Evolutionary conservation across 257 asterid genomes (phyloP).

Genomic region (Perilla frutescens): DNA sequence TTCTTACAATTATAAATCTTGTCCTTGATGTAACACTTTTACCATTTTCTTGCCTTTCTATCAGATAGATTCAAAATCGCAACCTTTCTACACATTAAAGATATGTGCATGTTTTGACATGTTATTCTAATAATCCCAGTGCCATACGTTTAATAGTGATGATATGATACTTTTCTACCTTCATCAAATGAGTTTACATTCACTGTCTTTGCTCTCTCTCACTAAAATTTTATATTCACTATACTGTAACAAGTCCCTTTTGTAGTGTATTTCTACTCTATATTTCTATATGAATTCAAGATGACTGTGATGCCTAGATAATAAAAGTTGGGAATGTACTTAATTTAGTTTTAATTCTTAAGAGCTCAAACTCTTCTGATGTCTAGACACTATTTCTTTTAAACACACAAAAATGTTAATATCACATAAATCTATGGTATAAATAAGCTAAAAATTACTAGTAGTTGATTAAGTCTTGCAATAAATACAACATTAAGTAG

Average conservation of each 20-base stretch:
- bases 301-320: no score
- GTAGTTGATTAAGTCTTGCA: constrained; percentile 4
- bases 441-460: not conserved
- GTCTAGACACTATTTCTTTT: no score
- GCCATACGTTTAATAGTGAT: not conserved
- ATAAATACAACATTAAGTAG: constrained; percentile 13
- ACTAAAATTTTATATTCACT: no score
- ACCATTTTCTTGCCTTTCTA: constrained; percentile 24
- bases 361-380: no score
- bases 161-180: not conserved
- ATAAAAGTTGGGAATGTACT: no score
- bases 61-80: constrained; percentile 70
- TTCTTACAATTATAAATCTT: not conserved
- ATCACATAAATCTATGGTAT: no score
- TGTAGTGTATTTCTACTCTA: no score
- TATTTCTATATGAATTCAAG: no score
- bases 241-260: no score
- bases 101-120: constrained; percentile 38
- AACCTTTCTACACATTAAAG: constrained; percentile 57
- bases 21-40: not conserved
- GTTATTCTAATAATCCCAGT: constrained; percentile 7
- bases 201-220: no score
- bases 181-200: not conserved
- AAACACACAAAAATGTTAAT: no score
- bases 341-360: no score